These are phyloP conservation scores for Seiridium cupressi DNA, from an alignment of 2,329 filamentous ascomycete genomes.

Conservation along the genomic window DNA sequence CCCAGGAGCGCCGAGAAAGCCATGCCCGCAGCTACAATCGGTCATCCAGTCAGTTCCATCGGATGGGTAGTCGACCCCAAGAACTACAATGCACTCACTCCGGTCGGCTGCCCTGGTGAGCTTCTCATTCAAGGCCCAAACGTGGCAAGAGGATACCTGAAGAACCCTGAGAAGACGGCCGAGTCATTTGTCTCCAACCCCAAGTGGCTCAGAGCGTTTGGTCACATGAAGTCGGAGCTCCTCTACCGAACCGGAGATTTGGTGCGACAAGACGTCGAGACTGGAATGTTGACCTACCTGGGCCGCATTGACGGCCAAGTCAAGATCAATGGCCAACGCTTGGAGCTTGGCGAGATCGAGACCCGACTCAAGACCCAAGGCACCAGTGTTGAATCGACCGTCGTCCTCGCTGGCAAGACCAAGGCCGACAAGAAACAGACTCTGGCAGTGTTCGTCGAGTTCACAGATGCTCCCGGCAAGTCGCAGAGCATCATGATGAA, in stretches of 20 bases:
- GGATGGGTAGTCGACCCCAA: constrained; percentile 11
- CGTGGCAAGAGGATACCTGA: constrained; percentile 28
- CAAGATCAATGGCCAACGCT: constrained; percentile 38
- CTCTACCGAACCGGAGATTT: constrained; percentile 37
- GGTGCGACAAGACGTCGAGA: constrained; percentile 26
- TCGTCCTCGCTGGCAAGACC: constrained; percentile 7
- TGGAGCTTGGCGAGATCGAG: constrained; percentile 42
- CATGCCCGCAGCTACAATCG: constrained; percentile 2
- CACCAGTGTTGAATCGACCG: not conserved
- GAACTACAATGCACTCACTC: constrained; percentile 9
- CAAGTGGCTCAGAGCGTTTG: not conserved
- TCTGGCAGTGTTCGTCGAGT: not conserved
- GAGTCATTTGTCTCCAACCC: constrained; percentile 21
- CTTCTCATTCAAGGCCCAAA: constrained; percentile 13
- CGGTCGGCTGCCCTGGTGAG: constrained; percentile 15
- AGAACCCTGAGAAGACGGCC: constrained; percentile 16
- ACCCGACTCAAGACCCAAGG: not conserved
- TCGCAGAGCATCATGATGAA: not conserved
- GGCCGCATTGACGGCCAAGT: constrained; percentile 37
- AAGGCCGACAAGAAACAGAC: constrained; percentile 1
- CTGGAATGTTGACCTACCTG: constrained; percentile 27
- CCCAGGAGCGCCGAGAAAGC: not conserved
- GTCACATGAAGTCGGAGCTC: constrained; percentile 14
- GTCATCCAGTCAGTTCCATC: not conserved
- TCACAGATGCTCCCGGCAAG: not conserved